These are phyloP conservation scores for Aspergillus funiculosus DNA, from an alignment of 495 filamentous ascomycete genomes.

Conservation along the genomic window DNA sequence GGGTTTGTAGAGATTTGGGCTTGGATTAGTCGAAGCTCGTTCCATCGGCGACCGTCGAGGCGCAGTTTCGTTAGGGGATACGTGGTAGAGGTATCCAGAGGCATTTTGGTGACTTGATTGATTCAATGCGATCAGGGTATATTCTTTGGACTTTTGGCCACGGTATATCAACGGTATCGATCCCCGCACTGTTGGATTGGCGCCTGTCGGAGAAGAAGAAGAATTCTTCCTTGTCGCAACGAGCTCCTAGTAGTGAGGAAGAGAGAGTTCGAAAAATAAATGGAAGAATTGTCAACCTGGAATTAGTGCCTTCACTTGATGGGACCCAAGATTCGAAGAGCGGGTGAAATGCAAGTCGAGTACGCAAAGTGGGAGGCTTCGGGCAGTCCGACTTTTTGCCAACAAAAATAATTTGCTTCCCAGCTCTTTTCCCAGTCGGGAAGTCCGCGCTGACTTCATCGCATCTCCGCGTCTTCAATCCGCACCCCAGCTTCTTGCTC, in stretches of 20 bases:
- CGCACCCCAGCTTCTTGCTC: background rate
- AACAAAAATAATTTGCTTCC: slow-evolving; percentile 15
- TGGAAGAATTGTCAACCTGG: no score
- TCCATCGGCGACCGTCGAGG: slow-evolving; percentile 94
- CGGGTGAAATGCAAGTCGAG: background rate
- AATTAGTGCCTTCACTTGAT: background rate
- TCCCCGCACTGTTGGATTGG: no score
- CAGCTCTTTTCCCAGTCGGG: slow-evolving; percentile 21
- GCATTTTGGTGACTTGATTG: no score
- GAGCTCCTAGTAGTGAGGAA: background rate
- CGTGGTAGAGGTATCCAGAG: slow-evolving; percentile 77
- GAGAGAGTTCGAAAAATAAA: no score
- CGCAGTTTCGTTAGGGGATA: slow-evolving; percentile 82
- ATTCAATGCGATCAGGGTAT: slow-evolving; percentile 3
- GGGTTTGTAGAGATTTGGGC: slow-evolving; percentile 89
- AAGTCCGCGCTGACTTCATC: slow-evolving; percentile 9
- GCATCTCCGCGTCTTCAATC: slow-evolving; percentile 11
- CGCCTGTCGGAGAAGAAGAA: slow-evolving; percentile 2
- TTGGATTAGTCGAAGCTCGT: slow-evolving; percentile 85
- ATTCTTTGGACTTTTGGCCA: background rate
- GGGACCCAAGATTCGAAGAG: background rate
- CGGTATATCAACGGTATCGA: background rate
- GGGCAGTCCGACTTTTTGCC: slow-evolving; percentile 12
- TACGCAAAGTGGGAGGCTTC: background rate
- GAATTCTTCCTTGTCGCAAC: background rate